Evolutionary conservation across 441 rosid genomes (phyloP), one percentile per base, ranked within the genome.

Genomic region (Populus hybrid): DNA sequence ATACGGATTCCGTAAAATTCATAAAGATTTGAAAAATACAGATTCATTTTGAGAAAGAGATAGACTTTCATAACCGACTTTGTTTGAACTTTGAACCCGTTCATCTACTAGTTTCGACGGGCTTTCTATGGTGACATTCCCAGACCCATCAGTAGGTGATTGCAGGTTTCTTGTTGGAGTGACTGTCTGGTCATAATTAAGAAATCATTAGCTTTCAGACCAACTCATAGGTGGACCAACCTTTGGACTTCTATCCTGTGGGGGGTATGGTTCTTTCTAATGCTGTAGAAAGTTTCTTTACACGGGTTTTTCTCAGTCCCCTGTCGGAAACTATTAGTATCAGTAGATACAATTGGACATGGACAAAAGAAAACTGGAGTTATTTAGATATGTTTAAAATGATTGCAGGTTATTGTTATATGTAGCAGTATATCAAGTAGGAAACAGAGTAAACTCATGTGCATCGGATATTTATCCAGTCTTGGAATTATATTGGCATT

Each of bases 81-180:
- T 33, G 36, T 33, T 38, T 38, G 45, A 38, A 2, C 45, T 38
- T 10, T 38, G 12, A 38, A 38, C 45, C 45, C 12, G 2, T 9
- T 40, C 14, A 40, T 40, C 45, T 40, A 9, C 45, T 40, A 40
- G 45, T 75, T 93, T 93, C 26, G 99, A 91, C 65, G 99, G 98
- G 72, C 92, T 89, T 65, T 97, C 97, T 66, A 83, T 94, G 82
- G 89, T 93, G 69, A 93, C 97, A 36, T 95, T 89, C 87, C 85
- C 87, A 20, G 88, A 95, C 73, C 98, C 98, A 23, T 95, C 98
- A 0, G 87, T 93, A 18, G 98, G 99, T 26, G 92, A 90, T 8
- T 93, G 97, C 80, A 83, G 91, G 85, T 93, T 95, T 87, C 95
- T 93, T 73, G 97, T 95, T 16, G 98, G 97, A 9, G 97, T 95